phyloP scores from a whole-genome alignment of 2,329 filamentous ascomycete genomes.

The Colletotrichum euphorbiae region DNA sequence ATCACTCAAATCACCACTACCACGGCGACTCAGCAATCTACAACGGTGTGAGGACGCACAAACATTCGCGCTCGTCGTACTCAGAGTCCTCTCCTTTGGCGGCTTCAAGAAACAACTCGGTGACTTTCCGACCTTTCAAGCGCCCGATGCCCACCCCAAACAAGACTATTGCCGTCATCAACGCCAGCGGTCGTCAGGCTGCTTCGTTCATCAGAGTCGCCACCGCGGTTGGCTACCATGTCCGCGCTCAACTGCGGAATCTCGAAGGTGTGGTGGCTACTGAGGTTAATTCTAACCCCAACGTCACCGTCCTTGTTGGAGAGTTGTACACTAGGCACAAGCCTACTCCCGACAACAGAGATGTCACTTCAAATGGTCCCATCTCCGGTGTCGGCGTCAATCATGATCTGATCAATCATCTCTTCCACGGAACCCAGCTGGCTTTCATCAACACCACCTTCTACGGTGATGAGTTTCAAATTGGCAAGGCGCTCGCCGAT shows the following conservation, averaged over 20 bases:
- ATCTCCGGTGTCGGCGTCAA: constrained; percentile 77
- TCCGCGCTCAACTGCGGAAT: constrained; percentile 91
- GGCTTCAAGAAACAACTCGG: constrained; percentile 67
- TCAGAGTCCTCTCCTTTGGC: constrained; percentile 68
- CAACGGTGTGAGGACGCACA: constrained; percentile 58
- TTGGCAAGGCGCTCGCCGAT: constrained; percentile 89
- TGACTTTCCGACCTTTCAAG: constrained; percentile 71
- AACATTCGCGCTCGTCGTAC: constrained; percentile 72
- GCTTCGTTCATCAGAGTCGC: constrained; percentile 95
- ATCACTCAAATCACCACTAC: constrained; percentile 35
- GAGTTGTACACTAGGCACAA: constrained; percentile 70
- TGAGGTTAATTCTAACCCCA: constrained; percentile 84
- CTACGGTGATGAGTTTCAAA: constrained; percentile 92
- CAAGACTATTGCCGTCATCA: constrained; percentile 94
- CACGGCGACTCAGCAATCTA: constrained; percentile 39
- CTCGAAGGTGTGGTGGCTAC: constrained; percentile 88
- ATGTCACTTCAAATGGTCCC: constrained; percentile 76
- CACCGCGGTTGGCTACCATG: constrained; percentile 91
- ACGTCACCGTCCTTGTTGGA: constrained; percentile 74
- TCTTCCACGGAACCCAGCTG: constrained; percentile 86
- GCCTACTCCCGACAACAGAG: constrained; percentile 61
- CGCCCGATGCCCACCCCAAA: constrained; percentile 68
- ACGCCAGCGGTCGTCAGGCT: constrained; percentile 94
- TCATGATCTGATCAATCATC: constrained; percentile 75
- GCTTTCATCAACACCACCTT: constrained; percentile 99